Conservation (phyloP, 805 yeast genomes). For the Kazachstania africana region DNA sequence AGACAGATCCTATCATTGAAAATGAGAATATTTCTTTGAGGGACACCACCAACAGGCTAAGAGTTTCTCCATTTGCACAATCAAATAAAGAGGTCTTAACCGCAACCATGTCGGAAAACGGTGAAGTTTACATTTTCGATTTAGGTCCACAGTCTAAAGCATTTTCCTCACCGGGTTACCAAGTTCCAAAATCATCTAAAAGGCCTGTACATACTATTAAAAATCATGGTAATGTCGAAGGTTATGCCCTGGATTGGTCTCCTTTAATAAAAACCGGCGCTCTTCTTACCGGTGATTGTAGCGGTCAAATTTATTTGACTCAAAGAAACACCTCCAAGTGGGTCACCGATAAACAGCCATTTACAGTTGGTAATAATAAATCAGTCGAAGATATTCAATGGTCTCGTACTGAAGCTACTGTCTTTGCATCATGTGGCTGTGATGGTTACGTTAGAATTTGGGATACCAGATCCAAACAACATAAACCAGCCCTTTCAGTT, state of each 20-base stretch:
- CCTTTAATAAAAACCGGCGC: slow-evolving; percentile 73
- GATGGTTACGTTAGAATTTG: slow-evolving; percentile 77
- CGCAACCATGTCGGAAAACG: slow-evolving; percentile 81
- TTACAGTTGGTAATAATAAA: slow-evolving; percentile 43
- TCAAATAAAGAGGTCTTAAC: slow-evolving; percentile 62
- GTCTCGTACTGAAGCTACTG: slow-evolving; percentile 86
- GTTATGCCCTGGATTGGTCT: slow-evolving; percentile 96
- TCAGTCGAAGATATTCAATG: slow-evolving; percentile 96
- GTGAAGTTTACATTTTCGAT: slow-evolving; percentile 82
- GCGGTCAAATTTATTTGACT: slow-evolving; percentile 75
- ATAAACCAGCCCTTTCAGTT: slow-evolving; percentile 80
- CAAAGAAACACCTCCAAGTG: slow-evolving; percentile 66
- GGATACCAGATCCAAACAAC: slow-evolving; percentile 92
- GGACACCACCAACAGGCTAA: slow-evolving; percentile 79
- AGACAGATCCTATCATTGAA: slow-evolving; percentile 78
- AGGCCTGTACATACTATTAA: slow-evolving; percentile 74
- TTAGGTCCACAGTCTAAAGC: slow-evolving; percentile 68
- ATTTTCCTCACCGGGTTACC: slow-evolving; percentile 78
- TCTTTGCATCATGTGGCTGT: slow-evolving; percentile 87
- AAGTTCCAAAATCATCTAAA: slow-evolving; percentile 64
- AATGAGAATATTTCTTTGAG: slow-evolving; percentile 66
- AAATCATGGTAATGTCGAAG: slow-evolving; percentile 90
- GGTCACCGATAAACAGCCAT: slow-evolving; percentile 80
- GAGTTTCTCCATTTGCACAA: slow-evolving; percentile 69
- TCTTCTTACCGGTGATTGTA: slow-evolving; percentile 75